phyloP scores from a whole-genome alignment of 2,329 filamentous ascomycete genomes.

The Rutstroemia sp. region DNA sequence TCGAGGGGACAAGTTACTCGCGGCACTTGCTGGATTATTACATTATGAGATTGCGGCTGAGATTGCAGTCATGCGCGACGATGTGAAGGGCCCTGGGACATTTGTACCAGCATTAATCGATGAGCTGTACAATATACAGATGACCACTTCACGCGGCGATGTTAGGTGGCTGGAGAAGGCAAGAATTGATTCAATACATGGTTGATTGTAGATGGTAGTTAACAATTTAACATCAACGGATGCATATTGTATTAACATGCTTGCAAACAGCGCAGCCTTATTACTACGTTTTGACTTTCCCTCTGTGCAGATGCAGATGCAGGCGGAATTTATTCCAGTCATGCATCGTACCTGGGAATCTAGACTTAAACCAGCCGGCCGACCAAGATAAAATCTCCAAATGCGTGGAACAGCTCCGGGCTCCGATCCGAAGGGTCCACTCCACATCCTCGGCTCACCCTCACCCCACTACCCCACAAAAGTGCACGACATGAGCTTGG shows the following conservation, averaged over 20 bases:
- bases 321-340: background rate
- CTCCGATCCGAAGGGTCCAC: background rate
- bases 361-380: background rate
- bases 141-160: slow-evolving; percentile 41
- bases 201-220: too few species aligned
- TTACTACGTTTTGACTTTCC: too few species aligned
- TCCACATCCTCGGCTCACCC: slow-evolving; percentile 4
- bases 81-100: slow-evolving; percentile 73
- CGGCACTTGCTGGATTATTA: slow-evolving; percentile 64
- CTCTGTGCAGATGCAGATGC: too few species aligned
- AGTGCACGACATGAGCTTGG: background rate
- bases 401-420: background rate
- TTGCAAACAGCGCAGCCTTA: background rate
- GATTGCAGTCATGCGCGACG: slow-evolving; percentile 56
- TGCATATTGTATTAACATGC: background rate
- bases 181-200: slow-evolving; percentile 36
- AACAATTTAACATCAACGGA: background rate
- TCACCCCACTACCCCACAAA: slow-evolving; percentile 1
- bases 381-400: background rate
- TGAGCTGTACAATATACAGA: slow-evolving; percentile 47
- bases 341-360: background rate
- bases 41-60: slow-evolving; percentile 65
- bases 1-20: slow-evolving; percentile 57
- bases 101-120: slow-evolving; percentile 86
- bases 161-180: slow-evolving; percentile 44